Evolutionary conservation across 1,284 basidiomycete species (phyloP), one percentile per base, ranked within the genome.

Genomic region (Leccinum colubrinum): DNA sequence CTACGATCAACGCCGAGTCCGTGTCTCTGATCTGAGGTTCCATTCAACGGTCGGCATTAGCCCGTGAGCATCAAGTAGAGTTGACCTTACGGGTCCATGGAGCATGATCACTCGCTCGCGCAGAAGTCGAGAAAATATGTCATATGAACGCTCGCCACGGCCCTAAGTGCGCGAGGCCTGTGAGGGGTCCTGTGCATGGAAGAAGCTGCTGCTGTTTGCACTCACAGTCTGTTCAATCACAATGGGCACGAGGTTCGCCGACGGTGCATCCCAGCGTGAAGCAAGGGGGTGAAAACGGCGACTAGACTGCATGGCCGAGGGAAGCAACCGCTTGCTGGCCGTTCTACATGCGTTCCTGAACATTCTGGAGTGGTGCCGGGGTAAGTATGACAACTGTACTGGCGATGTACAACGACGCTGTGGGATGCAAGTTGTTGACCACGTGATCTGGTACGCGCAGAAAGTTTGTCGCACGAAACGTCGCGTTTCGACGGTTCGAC

Each of bases 21-120:
- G 84, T 83, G 76, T 97, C 94, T 66, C 86, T 83, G 70, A 97
- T 93, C 94, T 96, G 67, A 25, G 54, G 14, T 60, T 56, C 63
- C 63, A 59, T 64, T 59, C 25, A 53, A 64, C 57, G 56, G 43
- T 65, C 51, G 59, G 56, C 61, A 58, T 59, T 58, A 67, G 59
- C 58, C 43, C 61, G 25, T 37, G 56, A 67, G 46, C 54, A 62
- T 41, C 60, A 61, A 56, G 37, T 50, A 59, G 39, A 68, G 37
- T 43, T 60, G 58, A 50, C 77, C 88, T 68, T 71, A 95, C 94
- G n/a, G 93, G 88, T 27, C 94, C 95, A 67, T 91, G 90, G 50
- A 97, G 82, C 89, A 97, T 97, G 68, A 97, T 91, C 41, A 97
- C 94, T 56, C 95, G 85, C 73, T 97, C 95, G 65, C 93, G 82